Percentiles rank a stretch among this genome's conserved stretches.
Evolutionary conservation across 352 stramenopile species (phyloP).

Genomic region (Pythium plurisporium): DNA sequence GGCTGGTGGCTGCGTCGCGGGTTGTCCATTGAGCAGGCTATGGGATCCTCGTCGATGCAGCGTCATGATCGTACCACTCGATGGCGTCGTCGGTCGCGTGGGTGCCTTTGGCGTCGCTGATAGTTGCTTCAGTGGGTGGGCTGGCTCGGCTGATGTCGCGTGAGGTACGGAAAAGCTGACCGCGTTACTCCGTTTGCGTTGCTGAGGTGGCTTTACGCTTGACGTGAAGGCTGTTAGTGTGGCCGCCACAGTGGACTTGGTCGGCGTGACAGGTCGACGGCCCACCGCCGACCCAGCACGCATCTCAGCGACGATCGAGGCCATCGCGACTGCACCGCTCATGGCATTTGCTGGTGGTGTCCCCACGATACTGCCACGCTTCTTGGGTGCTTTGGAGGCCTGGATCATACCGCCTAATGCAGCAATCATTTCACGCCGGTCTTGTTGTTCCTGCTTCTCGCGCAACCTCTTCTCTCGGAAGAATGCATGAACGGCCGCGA

Average conservation of each 20-base stretch:
- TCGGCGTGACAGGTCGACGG: background rate
- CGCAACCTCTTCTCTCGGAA: conserved; percentile 39
- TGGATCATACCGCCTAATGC: background rate
- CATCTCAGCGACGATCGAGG: conserved; percentile 10
- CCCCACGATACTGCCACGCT: background rate
- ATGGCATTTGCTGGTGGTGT: background rate
- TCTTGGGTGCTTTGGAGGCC: background rate
- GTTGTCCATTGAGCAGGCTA: too few relatives aligned
- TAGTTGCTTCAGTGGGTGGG: background rate
- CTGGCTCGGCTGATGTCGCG: background rate
- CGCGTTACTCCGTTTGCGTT: conserved; percentile 23
- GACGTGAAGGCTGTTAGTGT: background rate
- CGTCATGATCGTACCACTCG: background rate
- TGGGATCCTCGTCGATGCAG: background rate
- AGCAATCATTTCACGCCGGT: conserved; percentile 5
- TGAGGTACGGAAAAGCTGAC: background rate
- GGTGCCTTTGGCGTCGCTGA: background rate
- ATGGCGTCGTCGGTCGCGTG: background rate
- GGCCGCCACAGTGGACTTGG: background rate
- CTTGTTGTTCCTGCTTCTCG: conserved; percentile 40
- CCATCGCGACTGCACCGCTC: background rate
- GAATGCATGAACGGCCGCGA: conserved; percentile 33
- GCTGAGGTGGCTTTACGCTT: background rate
- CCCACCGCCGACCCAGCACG: background rate
- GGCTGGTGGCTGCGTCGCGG: too few relatives aligned